A percentile compares a stretch with the other conserved stretches of the same genome.
Evolutionary conservation across 176 grass and related monocot species (phyloP).

Genomic region (Phyllostachys edulis): DNA sequence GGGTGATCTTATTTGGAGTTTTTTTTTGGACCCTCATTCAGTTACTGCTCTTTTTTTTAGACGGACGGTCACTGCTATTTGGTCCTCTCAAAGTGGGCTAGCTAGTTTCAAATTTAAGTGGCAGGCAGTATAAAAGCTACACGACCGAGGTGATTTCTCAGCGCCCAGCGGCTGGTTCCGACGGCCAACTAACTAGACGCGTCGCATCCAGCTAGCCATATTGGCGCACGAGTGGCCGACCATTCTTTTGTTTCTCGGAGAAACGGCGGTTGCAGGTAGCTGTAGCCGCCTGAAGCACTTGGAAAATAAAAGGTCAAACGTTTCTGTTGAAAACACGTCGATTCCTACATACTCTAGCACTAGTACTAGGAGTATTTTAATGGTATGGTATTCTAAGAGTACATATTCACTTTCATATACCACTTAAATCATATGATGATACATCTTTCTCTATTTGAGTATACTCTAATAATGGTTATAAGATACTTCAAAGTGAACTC

Average conservation of each 20-base stretch:
- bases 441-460: too few species aligned
- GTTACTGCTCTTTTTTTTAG: too few species aligned
- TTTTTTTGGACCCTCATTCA: too few species aligned
- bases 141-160: not conserved
- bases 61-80: not conserved
- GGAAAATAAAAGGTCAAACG: not conserved
- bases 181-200: not conserved
- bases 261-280: not conserved
- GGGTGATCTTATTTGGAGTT: too few species aligned
- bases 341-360: not conserved
- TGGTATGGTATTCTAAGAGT: too few species aligned
- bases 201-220: not conserved
- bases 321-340: constrained; percentile 20
- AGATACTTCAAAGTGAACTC: too few species aligned
- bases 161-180: not conserved
- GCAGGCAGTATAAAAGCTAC: not conserved
- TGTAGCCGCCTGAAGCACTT: not conserved
- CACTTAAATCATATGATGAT: too few species aligned
- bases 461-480: too few species aligned
- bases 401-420: too few species aligned
- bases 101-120: not conserved
- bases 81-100: not conserved
- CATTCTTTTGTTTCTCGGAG: not conserved
- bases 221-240: constrained; percentile 18
- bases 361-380: not conserved